Percentiles rank a stretch among this genome's conserved stretches.
Evolutionary conservation across 164 flowering plant species (phyloP).

Genomic region (Dillenia turbinata): DNA sequence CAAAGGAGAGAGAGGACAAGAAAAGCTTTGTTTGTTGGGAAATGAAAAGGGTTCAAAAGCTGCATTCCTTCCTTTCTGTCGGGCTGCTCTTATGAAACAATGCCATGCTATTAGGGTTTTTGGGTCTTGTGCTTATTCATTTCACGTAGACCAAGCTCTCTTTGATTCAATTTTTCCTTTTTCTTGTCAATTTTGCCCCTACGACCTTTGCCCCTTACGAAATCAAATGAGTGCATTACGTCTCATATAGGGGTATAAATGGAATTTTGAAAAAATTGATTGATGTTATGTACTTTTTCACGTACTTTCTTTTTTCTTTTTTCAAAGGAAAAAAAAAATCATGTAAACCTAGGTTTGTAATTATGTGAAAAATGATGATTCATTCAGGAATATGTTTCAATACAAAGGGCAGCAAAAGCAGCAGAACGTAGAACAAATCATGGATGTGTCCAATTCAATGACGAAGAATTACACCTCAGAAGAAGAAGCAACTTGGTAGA

Average conservation of each 20-base stretch:
- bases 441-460: conserved; percentile 47
- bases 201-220: no score
- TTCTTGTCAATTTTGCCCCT: not conserved
- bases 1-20: conserved; percentile 6
- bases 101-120: conserved; percentile 15
- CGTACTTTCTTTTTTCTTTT: conserved; percentile 1
- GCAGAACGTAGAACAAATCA: conserved; percentile 35
- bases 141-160: not conserved
- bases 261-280: not conserved
- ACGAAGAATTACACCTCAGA: conserved; percentile 34
- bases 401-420: conserved; percentile 28
- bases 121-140: conserved; percentile 30
- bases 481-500: conserved; percentile 24
- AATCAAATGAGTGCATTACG: no score
- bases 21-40: conserved; percentile 57
- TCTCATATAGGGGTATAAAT: no score
- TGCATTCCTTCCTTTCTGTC: conserved; percentile 77
- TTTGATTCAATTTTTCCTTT: conserved; percentile 2
- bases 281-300: no score
- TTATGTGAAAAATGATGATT: no score
- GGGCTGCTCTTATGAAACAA: conserved; percentile 39
- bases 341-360: no score
- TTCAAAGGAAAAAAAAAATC: not conserved
- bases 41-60: conserved; percentile 67
- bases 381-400: conserved; percentile 42